Evolutionary conservation across 177 flowering plant species (phyloP).

Genomic region (Vitis hybrid): DNA sequence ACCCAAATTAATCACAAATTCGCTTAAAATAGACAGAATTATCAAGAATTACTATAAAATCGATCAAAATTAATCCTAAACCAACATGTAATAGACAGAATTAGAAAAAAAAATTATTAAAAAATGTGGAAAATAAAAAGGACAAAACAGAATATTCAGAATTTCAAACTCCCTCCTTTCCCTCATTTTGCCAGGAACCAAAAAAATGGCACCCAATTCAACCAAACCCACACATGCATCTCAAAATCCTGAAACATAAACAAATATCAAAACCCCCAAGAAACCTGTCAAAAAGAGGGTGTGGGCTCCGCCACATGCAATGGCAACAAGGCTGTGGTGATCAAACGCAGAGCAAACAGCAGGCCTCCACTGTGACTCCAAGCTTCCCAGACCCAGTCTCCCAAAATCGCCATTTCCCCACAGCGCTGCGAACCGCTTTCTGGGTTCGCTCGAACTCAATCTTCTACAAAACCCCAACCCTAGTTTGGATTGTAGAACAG

Average conservation of each 20-base stretch:
- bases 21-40: background rate
- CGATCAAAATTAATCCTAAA: too few relatives aligned
- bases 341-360: constrained; percentile 26
- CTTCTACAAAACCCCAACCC: constrained; percentile 2
- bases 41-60: too few relatives aligned
- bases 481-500: background rate
- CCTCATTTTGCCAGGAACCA: too few relatives aligned
- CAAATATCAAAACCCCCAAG: background rate
- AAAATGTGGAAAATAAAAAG: too few relatives aligned
- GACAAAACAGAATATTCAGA: too few relatives aligned
- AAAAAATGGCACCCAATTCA: too few relatives aligned
- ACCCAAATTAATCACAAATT: background rate
- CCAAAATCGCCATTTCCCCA: constrained; percentile 58
- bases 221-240: too few relatives aligned
- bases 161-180: too few relatives aligned
- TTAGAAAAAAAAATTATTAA: too few relatives aligned
- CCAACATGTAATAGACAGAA: too few relatives aligned
- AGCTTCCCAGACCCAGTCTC: constrained; percentile 36
- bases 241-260: background rate
- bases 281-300: constrained; percentile 49
- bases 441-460: constrained; percentile 14
- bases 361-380: constrained; percentile 45
- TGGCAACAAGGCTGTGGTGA: constrained; percentile 20
- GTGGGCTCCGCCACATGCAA: constrained; percentile 59
- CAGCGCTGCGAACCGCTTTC: constrained; percentile 35